Evolutionary conservation across 2,329 filamentous ascomycete species (phyloP), one percentile per base, ranked within the genome.

Genomic region (Curvularia lunata): DNA sequence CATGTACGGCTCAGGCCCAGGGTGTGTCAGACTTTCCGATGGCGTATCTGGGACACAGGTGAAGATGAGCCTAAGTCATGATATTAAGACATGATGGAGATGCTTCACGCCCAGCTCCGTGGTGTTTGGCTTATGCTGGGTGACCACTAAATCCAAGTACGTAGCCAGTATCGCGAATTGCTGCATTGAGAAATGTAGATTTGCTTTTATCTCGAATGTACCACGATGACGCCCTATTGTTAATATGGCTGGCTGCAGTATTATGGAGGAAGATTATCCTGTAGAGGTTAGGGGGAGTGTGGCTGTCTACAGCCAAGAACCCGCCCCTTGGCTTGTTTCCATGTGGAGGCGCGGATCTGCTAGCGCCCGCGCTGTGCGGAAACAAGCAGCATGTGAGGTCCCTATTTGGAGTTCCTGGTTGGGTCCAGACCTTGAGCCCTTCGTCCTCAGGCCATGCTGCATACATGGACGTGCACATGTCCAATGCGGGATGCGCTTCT

Each of bases 21-120:
- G 28, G 55, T 41, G 47, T 59, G 51, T 56, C 59, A 57, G 53
- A 41, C 30, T 27, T n/a, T 52, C 53, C 48, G 16, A 28, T 48
- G 34, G 50, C 34, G 42, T 34, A 27, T 37, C 41, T 46, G 50
- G 50, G 32, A 48, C 49, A 23, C 27, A 32, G 40, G 28, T 48
- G 38, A 43, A 32, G 32, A 27, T 48, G 16, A 38, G 27, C 21
- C 23, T n/a, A 48, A 34, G 19, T 52, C 38, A 34, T 21, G 40
- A 45, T 28, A 18, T 38, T 25, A 25, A 27, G 21, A 32, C 9
- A 8, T 43, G 25, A n/a, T 5, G 38, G 18, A 5, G 30, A 19
- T 18, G 18, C 13, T 25, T 48, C 23, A 18, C 13, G 9, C 13
- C 1, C 8, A 30, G 25, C 28, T 30, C 6, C 28, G n/a, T 51